Evolutionary conservation across 305 asterid genomes (phyloP).

Genomic region (Euphrasia arctica): DNA sequence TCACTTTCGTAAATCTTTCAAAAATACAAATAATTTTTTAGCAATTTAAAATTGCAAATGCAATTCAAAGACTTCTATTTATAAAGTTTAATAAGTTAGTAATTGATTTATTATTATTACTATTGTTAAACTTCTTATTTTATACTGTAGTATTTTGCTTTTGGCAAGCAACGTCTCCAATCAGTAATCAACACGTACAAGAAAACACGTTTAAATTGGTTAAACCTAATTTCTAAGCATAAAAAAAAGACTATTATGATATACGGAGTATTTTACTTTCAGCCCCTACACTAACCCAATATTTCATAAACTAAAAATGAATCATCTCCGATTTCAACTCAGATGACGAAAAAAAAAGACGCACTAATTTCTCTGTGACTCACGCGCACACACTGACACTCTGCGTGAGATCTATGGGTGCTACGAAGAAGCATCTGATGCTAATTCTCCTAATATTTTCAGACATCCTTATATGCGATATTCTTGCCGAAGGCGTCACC

Average conservation of each 20-base stretch:
- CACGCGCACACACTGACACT: conserved; percentile 8
- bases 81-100: no score
- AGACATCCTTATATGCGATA: conserved; percentile 35
- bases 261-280: conserved; percentile 1
- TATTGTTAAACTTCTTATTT: no score
- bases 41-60: no score
- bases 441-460: conserved; percentile 42
- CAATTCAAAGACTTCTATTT: no score
- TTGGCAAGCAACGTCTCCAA: no score
- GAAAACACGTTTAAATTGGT: no score
- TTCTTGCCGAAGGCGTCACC: conserved; percentile 70
- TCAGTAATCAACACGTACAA: no score
- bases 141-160: no score
- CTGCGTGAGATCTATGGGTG: conserved; percentile 53
- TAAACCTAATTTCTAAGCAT: no score
- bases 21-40: no score
- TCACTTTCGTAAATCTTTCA: no score
- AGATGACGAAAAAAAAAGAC: background rate
- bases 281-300: conserved; percentile 7
- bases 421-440: conserved; percentile 38
- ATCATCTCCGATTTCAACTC: conserved; percentile 16
- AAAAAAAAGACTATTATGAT: background rate
- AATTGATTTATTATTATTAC: no score
- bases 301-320: background rate
- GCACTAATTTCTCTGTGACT: conserved; percentile 9